Percentiles rank a stretch among this genome's conserved stretches.
phyloP scores from a whole-genome alignment of 2,329 filamentous ascomycete genomes.

The Colletotrichum costaricense region DNA sequence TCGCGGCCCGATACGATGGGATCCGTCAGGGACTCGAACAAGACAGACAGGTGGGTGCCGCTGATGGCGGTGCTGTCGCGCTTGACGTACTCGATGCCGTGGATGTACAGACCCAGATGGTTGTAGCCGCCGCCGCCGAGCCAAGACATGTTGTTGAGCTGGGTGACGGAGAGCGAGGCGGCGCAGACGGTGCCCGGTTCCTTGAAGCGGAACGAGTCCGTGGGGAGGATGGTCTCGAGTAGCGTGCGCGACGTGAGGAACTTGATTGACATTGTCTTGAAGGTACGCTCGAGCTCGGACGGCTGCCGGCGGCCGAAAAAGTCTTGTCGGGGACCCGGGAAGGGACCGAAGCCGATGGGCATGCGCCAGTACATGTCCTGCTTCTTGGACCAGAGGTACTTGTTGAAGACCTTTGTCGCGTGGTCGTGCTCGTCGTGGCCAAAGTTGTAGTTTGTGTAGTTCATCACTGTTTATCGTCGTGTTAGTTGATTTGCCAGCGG shows the following conservation, averaged over 20 bases:
- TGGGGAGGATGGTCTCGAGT: conserved; percentile 60
- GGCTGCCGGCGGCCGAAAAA: conserved; percentile 25
- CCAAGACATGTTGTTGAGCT: conserved; percentile 66
- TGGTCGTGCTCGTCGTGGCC: conserved; percentile 69
- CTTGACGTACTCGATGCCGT: conserved; percentile 68
- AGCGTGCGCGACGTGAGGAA: conserved; percentile 63
- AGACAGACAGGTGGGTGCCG: conserved; percentile 66
- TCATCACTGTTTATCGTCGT: conserved; percentile 43
- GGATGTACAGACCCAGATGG: conserved; percentile 70
- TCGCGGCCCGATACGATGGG: conserved; percentile 70
- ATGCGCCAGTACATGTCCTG: conserved; percentile 54
- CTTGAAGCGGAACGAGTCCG: conserved; percentile 52
- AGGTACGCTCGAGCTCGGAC: conserved; percentile 44
- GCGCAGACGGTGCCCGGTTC: conserved; percentile 55
- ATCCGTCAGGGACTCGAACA: conserved; percentile 70
- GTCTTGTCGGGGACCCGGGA: conserved; percentile 49
- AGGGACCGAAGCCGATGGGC: conserved; percentile 58
- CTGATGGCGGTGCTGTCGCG: conserved; percentile 57
- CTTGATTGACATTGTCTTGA: conserved; percentile 58
- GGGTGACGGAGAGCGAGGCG: conserved; percentile 55
- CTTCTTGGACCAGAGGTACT: conserved; percentile 57
- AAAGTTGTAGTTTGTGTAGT: conserved; percentile 63
- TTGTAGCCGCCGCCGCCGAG: conserved; percentile 69
- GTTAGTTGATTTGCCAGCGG: background rate
- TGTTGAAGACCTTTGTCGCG: conserved; percentile 60